Evolutionary conservation across 805 yeast species (phyloP).

Genomic region (Danielia reshetovae): DNA sequence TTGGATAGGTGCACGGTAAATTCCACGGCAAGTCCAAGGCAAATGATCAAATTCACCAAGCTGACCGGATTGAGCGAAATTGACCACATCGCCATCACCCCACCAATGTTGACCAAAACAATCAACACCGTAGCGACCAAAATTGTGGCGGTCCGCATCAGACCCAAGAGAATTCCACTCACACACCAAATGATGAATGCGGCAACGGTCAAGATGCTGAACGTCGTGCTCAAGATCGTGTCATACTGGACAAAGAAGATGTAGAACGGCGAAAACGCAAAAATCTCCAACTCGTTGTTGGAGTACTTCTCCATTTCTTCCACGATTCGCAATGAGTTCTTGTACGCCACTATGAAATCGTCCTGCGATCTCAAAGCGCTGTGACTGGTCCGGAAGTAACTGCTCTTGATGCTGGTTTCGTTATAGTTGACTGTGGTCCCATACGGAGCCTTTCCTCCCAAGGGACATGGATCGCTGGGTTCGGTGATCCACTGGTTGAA

Average conservation of each 20-base stretch:
- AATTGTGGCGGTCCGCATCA: constrained; percentile 54
- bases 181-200: constrained; percentile 47
- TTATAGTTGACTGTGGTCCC: constrained; percentile 43
- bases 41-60: constrained; percentile 85
- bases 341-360: constrained; percentile 80
- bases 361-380: constrained; percentile 72
- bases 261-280: constrained; percentile 92
- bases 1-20: constrained; percentile 85
- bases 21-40: constrained; percentile 90
- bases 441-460: constrained; percentile 95
- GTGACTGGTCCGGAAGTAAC: constrained; percentile 80
- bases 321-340: constrained; percentile 64
- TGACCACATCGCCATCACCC: constrained; percentile 69
- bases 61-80: constrained; percentile 85
- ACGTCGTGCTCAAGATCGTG: constrained; percentile 57
- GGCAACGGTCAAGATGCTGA: constrained; percentile 52
- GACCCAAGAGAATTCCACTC: constrained; percentile 61
- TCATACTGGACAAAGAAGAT: constrained; percentile 87
- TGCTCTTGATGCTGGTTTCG: constrained; percentile 42
- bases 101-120: constrained; percentile 72
- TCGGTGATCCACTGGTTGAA: constrained; percentile 82
- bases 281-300: constrained; percentile 45
- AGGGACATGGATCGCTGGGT: constrained; percentile 84
- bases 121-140: constrained; percentile 56
- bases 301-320: constrained; percentile 44